Evolutionary conservation across 2,329 filamentous ascomycete genomes (phyloP).

Genomic region (Aureobasidium melanogenum): DNA sequence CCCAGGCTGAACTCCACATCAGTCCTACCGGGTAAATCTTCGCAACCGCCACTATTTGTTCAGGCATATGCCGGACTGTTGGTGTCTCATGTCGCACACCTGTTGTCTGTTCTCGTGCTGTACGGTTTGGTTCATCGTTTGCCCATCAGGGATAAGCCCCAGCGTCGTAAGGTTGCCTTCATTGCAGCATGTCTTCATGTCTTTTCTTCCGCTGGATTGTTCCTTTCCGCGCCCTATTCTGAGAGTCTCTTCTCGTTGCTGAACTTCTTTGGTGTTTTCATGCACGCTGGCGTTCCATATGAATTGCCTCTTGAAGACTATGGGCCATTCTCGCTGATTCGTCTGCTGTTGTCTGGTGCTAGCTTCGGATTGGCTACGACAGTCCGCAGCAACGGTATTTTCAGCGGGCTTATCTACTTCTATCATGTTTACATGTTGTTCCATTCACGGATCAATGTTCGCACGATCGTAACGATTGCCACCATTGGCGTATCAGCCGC

Average conservation of each 20-base stretch:
- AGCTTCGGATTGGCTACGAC: conserved; percentile 62
- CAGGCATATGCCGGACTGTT: conserved; percentile 50
- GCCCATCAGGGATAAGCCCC: conserved; percentile 31
- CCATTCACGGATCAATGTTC: background rate
- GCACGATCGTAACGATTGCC: conserved; percentile 21
- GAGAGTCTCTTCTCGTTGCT: conserved; percentile 74
- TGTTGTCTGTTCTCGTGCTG: conserved; percentile 64
- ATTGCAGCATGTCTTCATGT: conserved; percentile 67
- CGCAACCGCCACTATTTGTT: conserved; percentile 18
- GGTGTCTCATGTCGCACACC: conserved; percentile 66
- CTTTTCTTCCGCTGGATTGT: conserved; percentile 78
- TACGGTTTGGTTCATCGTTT: conserved; percentile 56
- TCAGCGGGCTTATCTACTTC: conserved; percentile 70
- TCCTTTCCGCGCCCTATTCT: conserved; percentile 77
- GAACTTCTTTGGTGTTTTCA: conserved; percentile 62
- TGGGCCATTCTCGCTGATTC: background rate
- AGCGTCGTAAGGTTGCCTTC: conserved; percentile 48
- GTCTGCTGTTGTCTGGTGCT: conserved; percentile 19
- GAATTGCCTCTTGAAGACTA: background rate
- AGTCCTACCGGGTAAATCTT: conserved; percentile 13
- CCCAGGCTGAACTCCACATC: background rate
- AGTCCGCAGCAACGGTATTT: conserved; percentile 76
- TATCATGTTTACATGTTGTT: conserved; percentile 30
- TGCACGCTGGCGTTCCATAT: conserved; percentile 39
- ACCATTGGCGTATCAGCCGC: conserved; percentile 56